Percentiles rank a stretch among this genome's conserved stretches.
These are phyloP conservation scores for Marasmius sp. DNA, from an alignment of 1,284 basidiomycete species.

Conservation along the genomic window DNA sequence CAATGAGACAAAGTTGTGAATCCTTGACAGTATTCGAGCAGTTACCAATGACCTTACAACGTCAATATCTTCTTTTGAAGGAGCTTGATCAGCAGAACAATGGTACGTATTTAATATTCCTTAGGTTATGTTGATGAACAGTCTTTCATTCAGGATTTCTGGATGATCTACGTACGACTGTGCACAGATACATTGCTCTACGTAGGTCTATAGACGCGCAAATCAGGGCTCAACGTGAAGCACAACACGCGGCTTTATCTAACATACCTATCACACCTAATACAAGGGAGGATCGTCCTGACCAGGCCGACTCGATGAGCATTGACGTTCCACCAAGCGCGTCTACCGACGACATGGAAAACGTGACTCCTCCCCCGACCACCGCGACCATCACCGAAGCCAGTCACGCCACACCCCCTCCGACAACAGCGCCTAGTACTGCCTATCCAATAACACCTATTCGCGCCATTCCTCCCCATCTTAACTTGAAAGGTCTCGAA, in stretches of 20 bases:
- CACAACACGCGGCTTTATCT: background rate
- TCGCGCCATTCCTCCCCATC: background rate
- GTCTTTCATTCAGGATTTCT: conserved; percentile 33
- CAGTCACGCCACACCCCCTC: background rate
- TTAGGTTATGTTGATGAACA: conserved; percentile 1
- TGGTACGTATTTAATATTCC: conserved; percentile 39
- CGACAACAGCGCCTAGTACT: background rate
- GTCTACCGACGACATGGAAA: background rate
- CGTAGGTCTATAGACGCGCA: conserved; percentile 26
- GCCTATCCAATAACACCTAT: background rate
- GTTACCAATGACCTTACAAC: conserved; percentile 80
- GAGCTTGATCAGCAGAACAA: conserved; percentile 80
- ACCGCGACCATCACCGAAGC: background rate
- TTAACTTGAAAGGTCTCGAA: background rate
- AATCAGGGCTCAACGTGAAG: background rate
- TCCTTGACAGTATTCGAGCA: conserved; percentile 72
- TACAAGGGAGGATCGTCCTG: background rate
- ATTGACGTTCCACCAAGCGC: background rate
- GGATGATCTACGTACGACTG: conserved; percentile 35
- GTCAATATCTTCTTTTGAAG: conserved; percentile 76
- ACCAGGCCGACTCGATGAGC: background rate
- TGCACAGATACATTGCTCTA: conserved; percentile 42
- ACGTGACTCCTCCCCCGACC: background rate
- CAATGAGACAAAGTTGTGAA: background rate
- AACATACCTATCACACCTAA: background rate